phyloP scores from a whole-genome alignment of 2,329 filamentous ascomycete genomes.

The Colletotrichum sp. region DNA sequence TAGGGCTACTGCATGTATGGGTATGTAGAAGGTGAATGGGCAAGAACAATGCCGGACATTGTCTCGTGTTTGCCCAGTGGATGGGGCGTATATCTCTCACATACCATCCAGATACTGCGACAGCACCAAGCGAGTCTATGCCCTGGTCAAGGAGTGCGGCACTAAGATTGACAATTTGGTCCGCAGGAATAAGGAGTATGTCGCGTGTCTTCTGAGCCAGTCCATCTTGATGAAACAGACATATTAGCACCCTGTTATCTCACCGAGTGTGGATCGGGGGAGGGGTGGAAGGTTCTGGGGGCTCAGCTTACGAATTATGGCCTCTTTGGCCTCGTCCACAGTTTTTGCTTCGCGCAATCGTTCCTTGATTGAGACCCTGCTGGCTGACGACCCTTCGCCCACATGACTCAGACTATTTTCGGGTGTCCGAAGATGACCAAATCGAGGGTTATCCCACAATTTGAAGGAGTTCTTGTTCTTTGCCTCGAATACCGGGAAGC shows the following conservation, averaged over 20 bases:
- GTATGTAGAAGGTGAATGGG: neutral
- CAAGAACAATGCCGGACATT: neutral
- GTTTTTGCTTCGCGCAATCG: neutral
- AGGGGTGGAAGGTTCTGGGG: neutral
- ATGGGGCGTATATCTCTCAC: neutral
- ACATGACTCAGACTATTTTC: neutral
- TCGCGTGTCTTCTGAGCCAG: neutral
- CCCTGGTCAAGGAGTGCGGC: conserved; percentile 22
- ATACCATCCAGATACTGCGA: conserved; percentile 47
- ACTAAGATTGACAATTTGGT: neutral
- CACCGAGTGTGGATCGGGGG: no score
- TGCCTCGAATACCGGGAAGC: neutral
- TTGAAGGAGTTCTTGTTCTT: neutral
- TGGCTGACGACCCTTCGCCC: neutral
- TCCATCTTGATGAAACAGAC: neutral
- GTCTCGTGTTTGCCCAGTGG: neutral
- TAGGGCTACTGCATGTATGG: no score
- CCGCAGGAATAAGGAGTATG: neutral
- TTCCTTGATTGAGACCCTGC: neutral
- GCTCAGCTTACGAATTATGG: neutral
- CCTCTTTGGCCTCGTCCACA: neutral
- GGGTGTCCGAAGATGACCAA: neutral
- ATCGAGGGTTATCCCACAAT: neutral
- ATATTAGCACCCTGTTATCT: neutral
- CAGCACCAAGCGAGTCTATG: conserved; percentile 29